Evolutionary conservation across 495 filamentous ascomycete species (phyloP).

Genomic region (Aspergillus baeticus): DNA sequence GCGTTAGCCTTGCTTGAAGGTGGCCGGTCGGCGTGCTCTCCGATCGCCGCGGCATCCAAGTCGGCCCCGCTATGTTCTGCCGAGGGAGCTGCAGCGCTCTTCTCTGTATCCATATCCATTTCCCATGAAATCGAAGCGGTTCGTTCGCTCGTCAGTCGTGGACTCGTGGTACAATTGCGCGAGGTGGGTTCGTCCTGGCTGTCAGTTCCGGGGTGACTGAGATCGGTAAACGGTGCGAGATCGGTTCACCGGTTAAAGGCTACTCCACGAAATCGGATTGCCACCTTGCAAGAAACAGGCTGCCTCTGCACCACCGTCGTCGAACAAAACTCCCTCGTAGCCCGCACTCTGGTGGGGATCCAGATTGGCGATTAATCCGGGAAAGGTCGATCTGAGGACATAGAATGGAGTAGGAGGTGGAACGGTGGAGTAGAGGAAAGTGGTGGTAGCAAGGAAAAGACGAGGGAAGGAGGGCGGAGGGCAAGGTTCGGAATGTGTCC

Average conservation of each 20-base stretch:
- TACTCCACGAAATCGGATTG: constrained; percentile 8
- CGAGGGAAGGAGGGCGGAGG: not conserved
- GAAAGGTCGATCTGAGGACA: constrained; percentile 17
- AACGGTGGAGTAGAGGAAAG: not conserved
- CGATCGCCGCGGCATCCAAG: constrained; percentile 52
- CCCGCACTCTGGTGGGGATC: constrained; percentile 14
- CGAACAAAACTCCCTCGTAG: constrained; percentile 15
- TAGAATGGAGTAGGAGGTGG: constrained; percentile 12
- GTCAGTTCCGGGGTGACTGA: constrained; percentile 5
- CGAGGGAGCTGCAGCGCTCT: constrained; percentile 40
- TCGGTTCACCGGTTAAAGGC: constrained; percentile 13
- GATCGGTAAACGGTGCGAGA: constrained; percentile 4
- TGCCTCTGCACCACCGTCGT: constrained; percentile 8
- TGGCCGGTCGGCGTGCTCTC: constrained; percentile 40
- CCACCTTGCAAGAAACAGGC: constrained; percentile 2
- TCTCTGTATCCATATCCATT: constrained; percentile 56
- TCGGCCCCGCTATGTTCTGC: constrained; percentile 46
- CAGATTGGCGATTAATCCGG: constrained; percentile 21
- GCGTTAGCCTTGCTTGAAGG: constrained; percentile 31
- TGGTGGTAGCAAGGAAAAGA: constrained; percentile 3
- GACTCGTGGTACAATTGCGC: constrained; percentile 1
- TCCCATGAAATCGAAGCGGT: constrained; percentile 26
- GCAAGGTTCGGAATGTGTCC: not conserved
- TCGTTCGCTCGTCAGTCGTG: constrained; percentile 4
- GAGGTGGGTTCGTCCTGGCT: not conserved